These are phyloP conservation scores for Termitomyces titanicus DNA, from an alignment of 768 basidiomycete genomes.

Conservation along the genomic window DNA sequence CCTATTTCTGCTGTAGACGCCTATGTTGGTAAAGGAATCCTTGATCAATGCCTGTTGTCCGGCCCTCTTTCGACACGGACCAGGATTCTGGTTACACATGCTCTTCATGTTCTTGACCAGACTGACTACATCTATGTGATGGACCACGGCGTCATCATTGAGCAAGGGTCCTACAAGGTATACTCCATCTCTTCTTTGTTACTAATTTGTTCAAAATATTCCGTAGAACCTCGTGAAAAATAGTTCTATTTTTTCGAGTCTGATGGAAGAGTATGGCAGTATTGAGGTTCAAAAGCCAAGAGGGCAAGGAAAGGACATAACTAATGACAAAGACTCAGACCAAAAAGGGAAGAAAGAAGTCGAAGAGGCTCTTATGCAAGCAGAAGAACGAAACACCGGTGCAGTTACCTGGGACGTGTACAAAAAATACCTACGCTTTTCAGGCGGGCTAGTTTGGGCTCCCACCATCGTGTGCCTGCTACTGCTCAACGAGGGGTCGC, in stretches of 20 bases:
- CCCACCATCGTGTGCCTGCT: slow-evolving; percentile 44
- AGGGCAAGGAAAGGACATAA: slow-evolving; percentile 7
- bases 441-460: slow-evolving; percentile 46
- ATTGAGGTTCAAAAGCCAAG: slow-evolving; percentile 28
- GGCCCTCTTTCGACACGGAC: slow-evolving; percentile 54
- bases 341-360: slow-evolving; percentile 23
- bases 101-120: slow-evolving; percentile 54
- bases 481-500: slow-evolving; percentile 42
- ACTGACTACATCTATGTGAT: slow-evolving; percentile 64
- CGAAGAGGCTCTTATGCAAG: slow-evolving; percentile 39
- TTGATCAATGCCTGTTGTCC: slow-evolving; percentile 56
- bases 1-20: slow-evolving; percentile 79
- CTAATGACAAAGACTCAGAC: not conserved
- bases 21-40: slow-evolving; percentile 63
- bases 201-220: not conserved
- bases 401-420: slow-evolving; percentile 49
- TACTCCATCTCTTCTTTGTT: slow-evolving; percentile 8
- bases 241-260: slow-evolving; percentile 39
- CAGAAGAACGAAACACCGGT: slow-evolving; percentile 55
- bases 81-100: slow-evolving; percentile 59
- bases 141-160: slow-evolving; percentile 53
- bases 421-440: slow-evolving; percentile 40
- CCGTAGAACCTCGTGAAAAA: slow-evolving; percentile 41
- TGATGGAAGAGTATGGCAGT: slow-evolving; percentile 57
- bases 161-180: slow-evolving; percentile 59